These are phyloP conservation scores for Astrothelium macrocarpum DNA, from an alignment of 495 filamentous ascomycete genomes.

Conservation along the genomic window DNA sequence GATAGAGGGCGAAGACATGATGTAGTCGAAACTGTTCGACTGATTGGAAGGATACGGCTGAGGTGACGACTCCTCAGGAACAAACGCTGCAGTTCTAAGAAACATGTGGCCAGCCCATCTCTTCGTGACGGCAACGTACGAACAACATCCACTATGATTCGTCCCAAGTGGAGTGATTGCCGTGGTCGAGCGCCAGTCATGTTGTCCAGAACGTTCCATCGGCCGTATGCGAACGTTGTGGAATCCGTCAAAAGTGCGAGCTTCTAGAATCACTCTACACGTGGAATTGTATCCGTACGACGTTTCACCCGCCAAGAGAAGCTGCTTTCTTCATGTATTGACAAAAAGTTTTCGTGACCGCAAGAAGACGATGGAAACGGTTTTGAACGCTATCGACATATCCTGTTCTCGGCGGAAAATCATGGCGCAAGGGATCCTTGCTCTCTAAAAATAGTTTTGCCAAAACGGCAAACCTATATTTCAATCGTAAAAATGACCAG, in stretches of 20 bases:
- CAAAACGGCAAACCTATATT: not conserved
- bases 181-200: not conserved
- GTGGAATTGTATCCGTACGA: not conserved
- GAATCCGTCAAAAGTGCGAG: not conserved
- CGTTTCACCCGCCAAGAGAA: not conserved
- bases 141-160: not conserved
- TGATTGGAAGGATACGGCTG: no score
- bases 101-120: no score
- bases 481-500: not conserved
- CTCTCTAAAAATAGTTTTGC: not conserved
- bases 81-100: no score
- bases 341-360: not conserved
- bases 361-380: not conserved
- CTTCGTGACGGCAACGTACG: no score
- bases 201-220: not conserved
- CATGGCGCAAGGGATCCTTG: not conserved
- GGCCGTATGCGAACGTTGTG: not conserved
- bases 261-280: not conserved
- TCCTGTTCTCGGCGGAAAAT: not conserved
- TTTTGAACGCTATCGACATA: not conserved
- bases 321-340: not conserved
- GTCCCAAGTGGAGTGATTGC: not conserved
- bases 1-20: no score
- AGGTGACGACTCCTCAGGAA: no score
- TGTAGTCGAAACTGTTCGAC: no score